Conservation (phyloP, 1,284 basidiomycete species). For the Gymnopus androsaceus region DNA sequence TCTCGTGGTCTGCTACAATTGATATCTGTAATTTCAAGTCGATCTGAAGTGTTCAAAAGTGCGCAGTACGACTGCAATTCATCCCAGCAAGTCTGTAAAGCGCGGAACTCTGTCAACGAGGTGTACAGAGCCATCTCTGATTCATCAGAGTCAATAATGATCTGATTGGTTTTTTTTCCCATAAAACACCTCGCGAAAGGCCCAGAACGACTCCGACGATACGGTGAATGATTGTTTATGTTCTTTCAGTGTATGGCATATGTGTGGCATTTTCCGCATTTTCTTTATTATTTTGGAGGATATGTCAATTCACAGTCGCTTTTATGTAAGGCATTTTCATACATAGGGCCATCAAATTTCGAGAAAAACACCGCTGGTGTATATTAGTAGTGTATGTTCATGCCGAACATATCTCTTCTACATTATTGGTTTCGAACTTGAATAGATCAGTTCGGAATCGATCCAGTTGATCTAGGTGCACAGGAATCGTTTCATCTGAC, state of each 20-base stretch:
- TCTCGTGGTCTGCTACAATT: slow-evolving; percentile 1
- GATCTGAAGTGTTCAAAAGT: background rate
- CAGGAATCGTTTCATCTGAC: slow-evolving; percentile 10
- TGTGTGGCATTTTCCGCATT: no score
- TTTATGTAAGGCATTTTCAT: no score
- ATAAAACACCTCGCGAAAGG: slow-evolving; percentile 1
- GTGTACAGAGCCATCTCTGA: slow-evolving; percentile 11
- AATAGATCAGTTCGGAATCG: background rate
- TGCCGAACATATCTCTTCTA: background rate
- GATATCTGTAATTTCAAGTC: slow-evolving; percentile 4
- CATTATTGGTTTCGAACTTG: slow-evolving; percentile 2
- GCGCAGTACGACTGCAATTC: slow-evolving; percentile 1
- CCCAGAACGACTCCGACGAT: background rate
- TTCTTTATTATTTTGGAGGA: background rate
- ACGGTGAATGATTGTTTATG: no score
- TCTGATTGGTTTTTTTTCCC: slow-evolving; percentile 10
- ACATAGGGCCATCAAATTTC: no score
- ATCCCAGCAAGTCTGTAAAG: slow-evolving; percentile 6
- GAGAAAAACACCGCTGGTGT: no score
- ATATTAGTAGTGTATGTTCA: no score
- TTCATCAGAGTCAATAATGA: slow-evolving; percentile 7
- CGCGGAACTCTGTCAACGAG: no score
- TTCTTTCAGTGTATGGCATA: no score
- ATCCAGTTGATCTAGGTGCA: slow-evolving; percentile 8
- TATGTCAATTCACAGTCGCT: background rate